Evolutionary conservation across 306 rosid species (phyloP), one percentile per base, ranked within the genome.

Genomic region (Quercus suber): DNA sequence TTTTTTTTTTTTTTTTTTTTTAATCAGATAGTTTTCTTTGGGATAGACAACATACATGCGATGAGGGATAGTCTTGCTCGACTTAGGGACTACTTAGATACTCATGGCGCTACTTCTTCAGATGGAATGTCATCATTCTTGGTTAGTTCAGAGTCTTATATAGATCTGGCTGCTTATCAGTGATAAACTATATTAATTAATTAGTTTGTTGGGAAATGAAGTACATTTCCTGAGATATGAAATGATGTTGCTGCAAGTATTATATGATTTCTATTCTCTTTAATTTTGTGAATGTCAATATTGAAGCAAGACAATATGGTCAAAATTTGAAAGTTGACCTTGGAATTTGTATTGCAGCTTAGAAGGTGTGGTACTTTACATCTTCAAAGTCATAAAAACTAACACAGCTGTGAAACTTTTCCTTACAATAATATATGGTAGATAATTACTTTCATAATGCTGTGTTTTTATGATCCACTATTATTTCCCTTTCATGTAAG

Each of bases 21-120:
- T 75, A 23, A 45, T 76, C 89, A 95, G 99, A 71, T 95, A 73
- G 91, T 95, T 61, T 95, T 91, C 85, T 90, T 95, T 82, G 99
- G 99, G 84, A 91, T 95, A 84, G 99, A 95, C 88, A 95, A 95
- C 90, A 95, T 95, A 75, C 99, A 93, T 83, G 94, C 94, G 6
- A 95, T 95, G 99, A 88, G 99, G 76, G 99, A 95, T 19, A 95
- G 99, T 89, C 91, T 91, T 84, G 86, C 86, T 79, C 96, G 97
- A 83, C 94, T 95, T 15, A 90, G 98, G 84, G 99, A 95, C 43
- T 95, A 89, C 84, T 80, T 95, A 78, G 98, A 95, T 79, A 90
- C 94, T 71, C 87, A 95, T 86, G 99, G 99, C 13, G 87, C 81
- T 73, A 71, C 92, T 67, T 95, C 99, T 82, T 95, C 99, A 4